Conservation (phyloP, 192 early-diverging fungal species). For the Coemansia javaensis region DNA sequence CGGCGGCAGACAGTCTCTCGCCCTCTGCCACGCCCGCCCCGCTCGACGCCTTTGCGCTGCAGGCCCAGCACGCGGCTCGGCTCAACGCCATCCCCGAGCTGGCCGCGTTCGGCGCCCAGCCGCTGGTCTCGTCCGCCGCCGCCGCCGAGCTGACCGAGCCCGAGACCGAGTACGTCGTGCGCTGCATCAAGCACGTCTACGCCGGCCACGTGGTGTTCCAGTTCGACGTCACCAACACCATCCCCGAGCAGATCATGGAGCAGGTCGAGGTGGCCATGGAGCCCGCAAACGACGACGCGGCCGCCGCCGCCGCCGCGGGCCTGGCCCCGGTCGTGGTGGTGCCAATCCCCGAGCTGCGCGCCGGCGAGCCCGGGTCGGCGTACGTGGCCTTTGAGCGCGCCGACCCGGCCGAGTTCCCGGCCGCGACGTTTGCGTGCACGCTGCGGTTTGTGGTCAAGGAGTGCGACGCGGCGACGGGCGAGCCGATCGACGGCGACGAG, state of each 20-base stretch:
- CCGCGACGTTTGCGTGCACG: slow-evolving; percentile 71
- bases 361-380: slow-evolving; percentile 67
- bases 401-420: slow-evolving; percentile 30
- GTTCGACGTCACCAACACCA: slow-evolving; percentile 92
- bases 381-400: slow-evolving; percentile 84
- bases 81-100: slow-evolving; percentile 81
- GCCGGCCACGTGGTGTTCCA: slow-evolving; percentile 88
- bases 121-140: slow-evolving; percentile 72
- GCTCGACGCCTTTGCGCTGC: slow-evolving; percentile 51
- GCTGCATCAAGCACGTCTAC: slow-evolving; percentile 92
- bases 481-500: slow-evolving; percentile 74
- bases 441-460: slow-evolving; percentile 91
- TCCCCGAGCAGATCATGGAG: slow-evolving; percentile 89
- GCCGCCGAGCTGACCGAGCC: slow-evolving; percentile 83
- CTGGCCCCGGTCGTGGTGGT: slow-evolving; percentile 66
- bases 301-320: no score
- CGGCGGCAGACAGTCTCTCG: no score
- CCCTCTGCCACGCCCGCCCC: no score
- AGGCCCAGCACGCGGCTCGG: slow-evolving; percentile 68
- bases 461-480: slow-evolving; percentile 89
- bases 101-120: slow-evolving; percentile 64
- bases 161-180: slow-evolving; percentile 94
- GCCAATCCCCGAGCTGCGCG: slow-evolving; percentile 69
- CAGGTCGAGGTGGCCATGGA: slow-evolving; percentile 85
- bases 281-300: slow-evolving; percentile 57